Evolutionary conservation across 257 asterid species (phyloP).

Genomic region (Hygrophila difformis): DNA sequence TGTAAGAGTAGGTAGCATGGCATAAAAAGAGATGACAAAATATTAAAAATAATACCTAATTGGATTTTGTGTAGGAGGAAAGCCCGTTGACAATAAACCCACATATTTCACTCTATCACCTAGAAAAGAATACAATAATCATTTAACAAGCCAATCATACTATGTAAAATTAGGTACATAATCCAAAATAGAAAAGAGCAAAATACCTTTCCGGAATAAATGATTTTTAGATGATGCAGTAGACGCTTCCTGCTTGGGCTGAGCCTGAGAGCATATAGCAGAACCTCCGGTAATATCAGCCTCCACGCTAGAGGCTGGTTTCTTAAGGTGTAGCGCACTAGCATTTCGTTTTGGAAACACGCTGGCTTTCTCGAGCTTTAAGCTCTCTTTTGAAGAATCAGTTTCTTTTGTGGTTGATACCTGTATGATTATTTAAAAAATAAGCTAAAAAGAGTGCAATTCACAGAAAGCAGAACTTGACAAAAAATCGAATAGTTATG

Average conservation of each 20-base stretch:
- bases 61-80: conserved; percentile 38
- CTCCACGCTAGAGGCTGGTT: conserved; percentile 68
- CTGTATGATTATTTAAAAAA: conserved; percentile 26
- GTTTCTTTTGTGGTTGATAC: conserved; percentile 49
- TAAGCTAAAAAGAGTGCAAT: not conserved
- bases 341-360: conserved; percentile 57
- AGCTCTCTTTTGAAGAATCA: conserved; percentile 54
- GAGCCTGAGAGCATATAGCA: conserved; percentile 41
- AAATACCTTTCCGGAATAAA: conserved; percentile 60
- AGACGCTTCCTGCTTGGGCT: conserved; percentile 79
- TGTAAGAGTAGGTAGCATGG: too few relatives aligned
- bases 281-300: conserved; percentile 61
- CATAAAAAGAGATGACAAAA: too few relatives aligned
- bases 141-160: not conserved
- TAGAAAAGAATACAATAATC: conserved; percentile 24
- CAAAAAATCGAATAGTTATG: conserved; percentile 4
- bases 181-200: not conserved
- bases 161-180: not conserved
- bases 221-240: conserved; percentile 65
- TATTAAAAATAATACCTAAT: conserved; percentile 27
- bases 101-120: conserved; percentile 82
- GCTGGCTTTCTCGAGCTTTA: conserved; percentile 58
- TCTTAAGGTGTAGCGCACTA: conserved; percentile 49
- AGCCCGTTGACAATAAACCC: conserved; percentile 37
- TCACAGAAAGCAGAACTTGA: not conserved